phyloP scores from a whole-genome alignment of 2,329 filamentous ascomycete genomes.

The Colletotrichum sp. region DNA sequence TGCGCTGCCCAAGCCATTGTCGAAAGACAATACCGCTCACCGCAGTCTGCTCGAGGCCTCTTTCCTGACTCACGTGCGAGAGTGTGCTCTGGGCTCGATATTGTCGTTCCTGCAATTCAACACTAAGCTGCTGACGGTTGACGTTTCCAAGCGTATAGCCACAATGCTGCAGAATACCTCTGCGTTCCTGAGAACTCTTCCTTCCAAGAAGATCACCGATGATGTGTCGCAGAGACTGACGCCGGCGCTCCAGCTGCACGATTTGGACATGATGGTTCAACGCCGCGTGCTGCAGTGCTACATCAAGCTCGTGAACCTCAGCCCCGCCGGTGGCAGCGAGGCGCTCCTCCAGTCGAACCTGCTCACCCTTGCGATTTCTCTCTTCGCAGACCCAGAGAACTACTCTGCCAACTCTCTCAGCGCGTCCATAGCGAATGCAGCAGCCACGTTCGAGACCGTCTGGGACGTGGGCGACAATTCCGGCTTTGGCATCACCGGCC shows the following conservation, averaged over 20 bases:
- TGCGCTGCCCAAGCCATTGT: slow-evolving; percentile 90
- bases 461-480: slow-evolving; percentile 97
- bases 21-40: slow-evolving; percentile 86
- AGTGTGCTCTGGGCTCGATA: slow-evolving; percentile 91
- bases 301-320: slow-evolving; percentile 86
- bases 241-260: slow-evolving; percentile 85
- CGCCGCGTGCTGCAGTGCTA: slow-evolving; percentile 94
- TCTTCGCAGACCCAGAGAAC: slow-evolving; percentile 92
- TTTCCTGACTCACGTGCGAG: slow-evolving; percentile 91
- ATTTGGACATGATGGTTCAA: slow-evolving; percentile 92
- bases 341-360: slow-evolving; percentile 90
- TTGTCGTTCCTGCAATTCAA: slow-evolving; percentile 94
- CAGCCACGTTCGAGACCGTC: slow-evolving; percentile 87
- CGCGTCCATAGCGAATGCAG: slow-evolving; percentile 88
- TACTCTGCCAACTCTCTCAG: slow-evolving; percentile 86
- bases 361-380: slow-evolving; percentile 84
- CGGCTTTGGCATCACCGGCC: slow-evolving; percentile 89
- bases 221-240: slow-evolving; percentile 85
- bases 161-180: slow-evolving; percentile 96
- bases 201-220: slow-evolving; percentile 82
- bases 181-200: slow-evolving; percentile 84
- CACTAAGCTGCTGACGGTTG: slow-evolving; percentile 85
- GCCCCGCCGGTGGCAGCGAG: slow-evolving; percentile 84
- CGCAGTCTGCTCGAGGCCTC: slow-evolving; percentile 87
- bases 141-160: slow-evolving; percentile 91